Percentiles rank a stretch among this genome's conserved stretches.
Evolutionary conservation across 2,329 filamentous ascomycete species (phyloP).

Genomic region (Gnomoniopsis sp.): DNA sequence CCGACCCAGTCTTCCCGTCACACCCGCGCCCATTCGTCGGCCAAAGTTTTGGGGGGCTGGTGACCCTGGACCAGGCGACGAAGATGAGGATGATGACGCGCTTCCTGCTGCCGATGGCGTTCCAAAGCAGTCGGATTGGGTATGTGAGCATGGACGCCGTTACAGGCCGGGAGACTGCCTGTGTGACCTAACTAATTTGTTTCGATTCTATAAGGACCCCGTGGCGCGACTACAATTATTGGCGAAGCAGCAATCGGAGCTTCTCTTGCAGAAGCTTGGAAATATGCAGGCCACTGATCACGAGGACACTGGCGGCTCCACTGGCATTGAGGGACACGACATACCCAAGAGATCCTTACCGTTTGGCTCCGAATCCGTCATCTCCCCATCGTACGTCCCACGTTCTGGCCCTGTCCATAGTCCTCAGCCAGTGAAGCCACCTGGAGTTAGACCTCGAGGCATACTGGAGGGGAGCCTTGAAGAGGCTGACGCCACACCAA

Average conservation of each 20-base stretch:
- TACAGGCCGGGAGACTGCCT: conserved; percentile 51
- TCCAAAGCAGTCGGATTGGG: conserved; percentile 86
- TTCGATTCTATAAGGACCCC: conserved; percentile 60
- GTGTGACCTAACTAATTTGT: conserved; percentile 54
- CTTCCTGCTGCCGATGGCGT: conserved; percentile 79
- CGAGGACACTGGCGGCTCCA: background rate
- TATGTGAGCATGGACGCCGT: conserved; percentile 65
- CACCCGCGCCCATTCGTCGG: conserved; percentile 74
- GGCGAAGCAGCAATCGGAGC: conserved; percentile 61
- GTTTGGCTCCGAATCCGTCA: conserved; percentile 48
- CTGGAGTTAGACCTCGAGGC: conserved; percentile 21
- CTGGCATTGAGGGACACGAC: conserved; percentile 21
- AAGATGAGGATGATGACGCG: conserved; percentile 51
- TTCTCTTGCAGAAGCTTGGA: conserved; percentile 53
- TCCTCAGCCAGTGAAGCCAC: conserved; percentile 30
- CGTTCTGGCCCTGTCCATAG: conserved; percentile 36
- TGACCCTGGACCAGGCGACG: conserved; percentile 38
- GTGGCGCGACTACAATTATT: conserved; percentile 66
- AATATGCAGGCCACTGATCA: conserved; percentile 24
- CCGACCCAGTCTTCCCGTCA: conserved; percentile 84
- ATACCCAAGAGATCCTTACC: conserved; percentile 49
- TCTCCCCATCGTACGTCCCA: conserved; percentile 43
- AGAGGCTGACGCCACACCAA: conserved; percentile 18
- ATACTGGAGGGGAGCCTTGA: conserved; percentile 20
- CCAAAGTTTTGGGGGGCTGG: conserved; percentile 62